phyloP scores from a whole-genome alignment of 208 protist species.

The Balamuthia mandrillaris region DNA sequence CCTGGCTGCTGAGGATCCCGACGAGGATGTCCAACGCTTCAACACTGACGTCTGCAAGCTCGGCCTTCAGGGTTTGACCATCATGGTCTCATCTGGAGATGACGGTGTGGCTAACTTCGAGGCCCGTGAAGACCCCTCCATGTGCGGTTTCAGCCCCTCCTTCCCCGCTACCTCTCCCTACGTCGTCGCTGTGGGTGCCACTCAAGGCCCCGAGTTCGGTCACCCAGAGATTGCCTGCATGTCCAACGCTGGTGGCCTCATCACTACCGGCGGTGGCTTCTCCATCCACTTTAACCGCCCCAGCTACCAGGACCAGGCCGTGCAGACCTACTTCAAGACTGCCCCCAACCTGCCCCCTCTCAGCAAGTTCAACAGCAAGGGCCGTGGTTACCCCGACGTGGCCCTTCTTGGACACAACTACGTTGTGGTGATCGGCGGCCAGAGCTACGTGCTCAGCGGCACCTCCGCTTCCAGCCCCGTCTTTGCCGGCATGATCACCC shows the following conservation, averaged over 20 bases:
- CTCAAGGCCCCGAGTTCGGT: slow-evolving; percentile 33
- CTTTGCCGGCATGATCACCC: slow-evolving; percentile 52
- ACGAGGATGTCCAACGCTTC: neutral
- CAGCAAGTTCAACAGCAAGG: slow-evolving; percentile 12
- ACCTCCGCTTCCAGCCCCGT: slow-evolving; percentile 55
- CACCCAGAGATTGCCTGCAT: slow-evolving; percentile 43
- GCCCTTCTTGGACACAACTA: slow-evolving; percentile 51
- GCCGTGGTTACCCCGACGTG: slow-evolving; percentile 61
- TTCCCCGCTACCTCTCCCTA: slow-evolving; percentile 56
- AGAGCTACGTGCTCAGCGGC: neutral
- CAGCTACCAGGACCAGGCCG: slow-evolving; percentile 31
- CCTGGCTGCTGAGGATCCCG: neutral
- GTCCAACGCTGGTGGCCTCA: slow-evolving; percentile 42
- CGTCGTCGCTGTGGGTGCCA: slow-evolving; percentile 56
- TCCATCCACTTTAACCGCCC: slow-evolving; percentile 30
- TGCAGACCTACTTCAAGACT: slow-evolving; percentile 22
- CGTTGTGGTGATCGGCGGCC: slow-evolving; percentile 21
- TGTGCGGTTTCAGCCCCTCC: slow-evolving; percentile 42
- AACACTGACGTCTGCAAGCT: slow-evolving; percentile 4
- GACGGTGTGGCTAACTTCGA: slow-evolving; percentile 42
- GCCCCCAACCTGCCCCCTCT: neutral
- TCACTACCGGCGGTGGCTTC: slow-evolving; percentile 64
- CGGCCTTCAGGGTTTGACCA: slow-evolving; percentile 39
- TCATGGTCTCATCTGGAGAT: slow-evolving; percentile 53
- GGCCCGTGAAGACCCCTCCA: slow-evolving; percentile 2